Evolutionary conservation across 352 stramenopile species (phyloP).

Genomic region (Aphanomyces euteiches): DNA sequence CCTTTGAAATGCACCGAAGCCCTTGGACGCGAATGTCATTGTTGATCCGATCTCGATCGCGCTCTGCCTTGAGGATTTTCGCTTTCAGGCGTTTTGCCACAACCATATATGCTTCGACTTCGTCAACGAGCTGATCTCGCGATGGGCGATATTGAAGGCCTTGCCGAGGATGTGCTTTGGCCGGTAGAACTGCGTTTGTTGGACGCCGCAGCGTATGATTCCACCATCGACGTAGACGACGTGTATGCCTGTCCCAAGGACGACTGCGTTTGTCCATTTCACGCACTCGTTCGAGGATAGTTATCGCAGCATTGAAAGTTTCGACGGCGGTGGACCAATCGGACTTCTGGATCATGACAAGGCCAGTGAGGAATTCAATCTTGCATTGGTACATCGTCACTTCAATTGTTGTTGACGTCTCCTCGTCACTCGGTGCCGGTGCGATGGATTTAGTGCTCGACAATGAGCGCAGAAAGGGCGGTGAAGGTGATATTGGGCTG

Average conservation of each 20-base stretch:
- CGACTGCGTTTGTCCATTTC: neutral
- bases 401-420: constrained; percentile 37
- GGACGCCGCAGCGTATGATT: neutral
- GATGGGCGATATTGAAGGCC: neutral
- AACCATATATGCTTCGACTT: constrained; percentile 21
- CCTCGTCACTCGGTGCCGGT: neutral
- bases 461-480: neutral
- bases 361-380: constrained; percentile 68
- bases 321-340: constrained; percentile 59
- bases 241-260: neutral
- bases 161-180: too few species aligned
- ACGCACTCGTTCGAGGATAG: constrained; percentile 2
- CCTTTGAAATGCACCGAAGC: constrained; percentile 21
- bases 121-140: neutral
- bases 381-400: constrained; percentile 54
- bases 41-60: constrained; percentile 13
- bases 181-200: neutral
- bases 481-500: neutral
- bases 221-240: neutral
- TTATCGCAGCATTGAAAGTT: constrained; percentile 35
- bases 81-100: constrained; percentile 15
- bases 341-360: constrained; percentile 66
- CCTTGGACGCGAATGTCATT: constrained; percentile 23
- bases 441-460: neutral
- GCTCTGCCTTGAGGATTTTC: constrained; percentile 18